Base-by-base conservation (phyloP, 2,329 filamentous ascomycete genomes). In the Furcasterigmium furcatum region DNA sequence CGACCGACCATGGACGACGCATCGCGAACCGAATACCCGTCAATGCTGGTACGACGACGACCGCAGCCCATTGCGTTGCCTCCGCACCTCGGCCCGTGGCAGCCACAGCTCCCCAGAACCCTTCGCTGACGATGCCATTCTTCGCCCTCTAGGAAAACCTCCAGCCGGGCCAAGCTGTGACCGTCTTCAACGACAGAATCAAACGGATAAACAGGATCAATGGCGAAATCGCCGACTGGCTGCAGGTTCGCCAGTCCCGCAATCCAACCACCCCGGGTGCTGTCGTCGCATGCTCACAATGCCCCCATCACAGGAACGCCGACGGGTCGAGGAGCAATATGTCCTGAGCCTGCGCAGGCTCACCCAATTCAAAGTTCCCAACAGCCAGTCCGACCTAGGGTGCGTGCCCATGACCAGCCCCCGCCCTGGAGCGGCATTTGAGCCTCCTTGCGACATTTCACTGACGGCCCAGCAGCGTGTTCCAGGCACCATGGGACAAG, bases 161-260 rank as follows among this genome's bases (percentile, higher is more conserved):
- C 58, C 83, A 88, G 66, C 92, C 94, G 21, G 72, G 72, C 55
- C 89, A 94, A 71, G 91, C 94, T 49, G 88, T 91, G 32, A 78
- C 81, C 45, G 80, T 90, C 48, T 80, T 97, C 58, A 87, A 85
- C 66, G 91, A 96, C 57, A 88, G 94, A 60, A 81, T 97, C 57
- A 88, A 87, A 67, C 82, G 90, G 67, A 92, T 97, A 63, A 81
- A 80, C 58, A 90, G 85, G 66, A 73, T 95, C 70, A 96, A 99
- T 68, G 70, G 76, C 56, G 90, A 96, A 63, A 89, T 99, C 60
- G 92, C 92, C 65, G 92, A 97, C 71, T 99, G 92, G 90, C 79
- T 99, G 51, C 87, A 92, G 85, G 91, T 96, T 82, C 68, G 70
- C 55, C 43, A 46, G 22, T 25, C 41, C 45, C 40, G 40, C 12